Conservation (phyloP, 2,329 filamentous ascomycete genomes). For the Capronia epimyces region DNA sequence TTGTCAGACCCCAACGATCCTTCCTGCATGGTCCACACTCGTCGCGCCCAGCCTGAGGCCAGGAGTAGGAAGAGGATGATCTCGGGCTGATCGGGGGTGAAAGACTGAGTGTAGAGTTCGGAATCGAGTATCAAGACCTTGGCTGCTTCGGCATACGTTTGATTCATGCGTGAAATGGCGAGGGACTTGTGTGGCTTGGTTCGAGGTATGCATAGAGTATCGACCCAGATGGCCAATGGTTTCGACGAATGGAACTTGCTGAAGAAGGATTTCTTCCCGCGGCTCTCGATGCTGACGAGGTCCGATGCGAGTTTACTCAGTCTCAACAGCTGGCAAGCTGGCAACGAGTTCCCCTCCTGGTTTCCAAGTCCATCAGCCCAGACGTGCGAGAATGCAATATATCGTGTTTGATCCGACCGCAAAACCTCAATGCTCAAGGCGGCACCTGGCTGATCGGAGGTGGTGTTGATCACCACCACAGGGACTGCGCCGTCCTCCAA, state of each 20-base stretch:
- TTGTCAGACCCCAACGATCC: slow-evolving; percentile 21
- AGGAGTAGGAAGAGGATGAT: slow-evolving; percentile 33
- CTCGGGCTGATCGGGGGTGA: slow-evolving; percentile 14
- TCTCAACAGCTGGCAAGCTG: slow-evolving; percentile 32
- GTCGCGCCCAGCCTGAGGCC: slow-evolving; percentile 38
- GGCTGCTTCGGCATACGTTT: slow-evolving; percentile 34
- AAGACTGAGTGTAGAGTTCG: slow-evolving; percentile 30
- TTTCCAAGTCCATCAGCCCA: slow-evolving; percentile 39
- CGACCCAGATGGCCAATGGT: slow-evolving; percentile 26
- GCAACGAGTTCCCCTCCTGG: slow-evolving; percentile 32
- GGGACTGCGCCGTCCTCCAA: slow-evolving; percentile 8
- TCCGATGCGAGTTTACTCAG: slow-evolving; percentile 29
- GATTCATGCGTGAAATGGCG: slow-evolving; percentile 34
- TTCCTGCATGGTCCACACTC: slow-evolving; percentile 42
- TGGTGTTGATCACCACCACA: slow-evolving; percentile 2
- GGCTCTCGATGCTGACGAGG: too few relatives aligned
- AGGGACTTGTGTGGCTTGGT: slow-evolving; percentile 12
- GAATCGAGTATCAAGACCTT: slow-evolving; percentile 36
- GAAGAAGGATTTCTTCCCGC: too few relatives aligned
- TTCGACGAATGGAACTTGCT: not conserved
- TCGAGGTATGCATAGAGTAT: slow-evolving; percentile 28
- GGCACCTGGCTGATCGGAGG: not conserved
- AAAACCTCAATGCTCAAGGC: not conserved
- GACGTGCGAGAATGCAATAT: slow-evolving; percentile 38
- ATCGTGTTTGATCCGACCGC: slow-evolving; percentile 14